Percentiles rank a stretch among this genome's conserved stretches.
These are phyloP conservation scores for Phytophthora constricta DNA, from an alignment of 352 stramenopile species.

Conservation along the genomic window DNA sequence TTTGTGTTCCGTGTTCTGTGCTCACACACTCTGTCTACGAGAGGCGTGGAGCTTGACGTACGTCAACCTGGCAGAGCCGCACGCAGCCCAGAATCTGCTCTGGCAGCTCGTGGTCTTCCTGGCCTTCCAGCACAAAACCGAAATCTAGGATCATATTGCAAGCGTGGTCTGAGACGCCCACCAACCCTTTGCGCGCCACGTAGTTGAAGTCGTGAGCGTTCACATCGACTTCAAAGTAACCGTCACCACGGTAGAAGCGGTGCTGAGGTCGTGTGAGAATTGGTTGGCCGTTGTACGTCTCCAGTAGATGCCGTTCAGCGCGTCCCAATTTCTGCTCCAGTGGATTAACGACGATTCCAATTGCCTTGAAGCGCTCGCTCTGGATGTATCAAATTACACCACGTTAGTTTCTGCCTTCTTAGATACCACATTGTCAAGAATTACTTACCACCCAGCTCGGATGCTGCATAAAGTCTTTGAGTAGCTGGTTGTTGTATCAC, in stretches of 20 bases:
- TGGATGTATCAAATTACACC: constrained; percentile 21
- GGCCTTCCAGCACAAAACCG: constrained; percentile 81
- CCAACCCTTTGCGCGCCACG: constrained; percentile 75
- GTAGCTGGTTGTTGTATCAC: constrained; percentile 23
- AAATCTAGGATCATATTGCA: constrained; percentile 87
- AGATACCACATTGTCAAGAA: background rate
- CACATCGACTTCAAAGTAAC: constrained; percentile 87
- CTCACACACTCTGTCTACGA: constrained; percentile 37
- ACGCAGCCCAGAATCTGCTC: constrained; percentile 81
- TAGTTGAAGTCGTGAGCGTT: constrained; percentile 88
- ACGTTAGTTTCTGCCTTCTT: background rate
- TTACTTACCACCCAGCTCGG: constrained; percentile 43
- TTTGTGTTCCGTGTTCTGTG: no score
- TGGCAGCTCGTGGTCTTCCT: constrained; percentile 78
- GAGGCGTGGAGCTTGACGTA: constrained; percentile 52
- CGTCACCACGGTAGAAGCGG: constrained; percentile 67
- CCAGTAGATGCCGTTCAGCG: constrained; percentile 75
- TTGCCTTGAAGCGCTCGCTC: constrained; percentile 85
- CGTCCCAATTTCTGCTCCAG: constrained; percentile 73
- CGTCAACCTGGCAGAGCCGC: constrained; percentile 81
- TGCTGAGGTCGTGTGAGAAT: constrained; percentile 85
- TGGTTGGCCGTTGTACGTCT: constrained; percentile 85
- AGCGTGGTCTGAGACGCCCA: constrained; percentile 76
- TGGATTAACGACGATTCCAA: constrained; percentile 81
- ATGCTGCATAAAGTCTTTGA: constrained; percentile 49